phyloP scores from a whole-genome alignment of 805 yeast species.

The Nakazawaea molendinolei region DNA sequence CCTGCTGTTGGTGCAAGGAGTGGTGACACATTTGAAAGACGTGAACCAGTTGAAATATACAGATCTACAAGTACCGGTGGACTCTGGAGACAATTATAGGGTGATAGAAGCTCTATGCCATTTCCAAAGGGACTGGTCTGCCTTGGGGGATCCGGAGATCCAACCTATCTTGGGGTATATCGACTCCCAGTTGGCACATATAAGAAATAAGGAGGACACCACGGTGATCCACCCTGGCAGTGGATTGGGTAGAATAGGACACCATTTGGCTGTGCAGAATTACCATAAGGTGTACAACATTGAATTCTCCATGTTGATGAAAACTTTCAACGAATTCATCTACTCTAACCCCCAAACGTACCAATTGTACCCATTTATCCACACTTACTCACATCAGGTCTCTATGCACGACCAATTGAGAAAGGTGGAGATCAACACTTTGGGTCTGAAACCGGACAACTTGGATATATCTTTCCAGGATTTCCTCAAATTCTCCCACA shows the following conservation, averaged over 20 bases:
- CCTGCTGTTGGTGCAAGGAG: constrained; percentile 34
- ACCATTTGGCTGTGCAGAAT: constrained; percentile 43
- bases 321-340: constrained; percentile 54
- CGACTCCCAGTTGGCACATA: constrained; percentile 32
- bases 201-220: constrained; percentile 28
- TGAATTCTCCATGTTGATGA: constrained; percentile 76
- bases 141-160: constrained; percentile 40
- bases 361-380: constrained; percentile 45
- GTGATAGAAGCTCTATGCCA: constrained; percentile 73
- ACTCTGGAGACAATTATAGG: constrained; percentile 26
- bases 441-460: constrained; percentile 35
- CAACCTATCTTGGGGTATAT: constrained; percentile 50
- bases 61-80: constrained; percentile 24
- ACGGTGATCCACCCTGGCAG: constrained; percentile 78
- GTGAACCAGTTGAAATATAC: constrained; percentile 30
- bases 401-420: constrained; percentile 44
- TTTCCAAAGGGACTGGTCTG: constrained; percentile 72
- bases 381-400: constrained; percentile 62
- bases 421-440: constrained; percentile 25
- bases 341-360: constrained; percentile 26
- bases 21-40: constrained; percentile 33
- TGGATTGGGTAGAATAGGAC: constrained; percentile 76
- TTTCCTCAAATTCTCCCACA: constrained; percentile 39
- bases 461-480: constrained; percentile 50
- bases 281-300: constrained; percentile 57